phyloP scores from a whole-genome alignment of 2,329 filamentous ascomycete species.

The Aspergillus brunneoviolaceus region DNA sequence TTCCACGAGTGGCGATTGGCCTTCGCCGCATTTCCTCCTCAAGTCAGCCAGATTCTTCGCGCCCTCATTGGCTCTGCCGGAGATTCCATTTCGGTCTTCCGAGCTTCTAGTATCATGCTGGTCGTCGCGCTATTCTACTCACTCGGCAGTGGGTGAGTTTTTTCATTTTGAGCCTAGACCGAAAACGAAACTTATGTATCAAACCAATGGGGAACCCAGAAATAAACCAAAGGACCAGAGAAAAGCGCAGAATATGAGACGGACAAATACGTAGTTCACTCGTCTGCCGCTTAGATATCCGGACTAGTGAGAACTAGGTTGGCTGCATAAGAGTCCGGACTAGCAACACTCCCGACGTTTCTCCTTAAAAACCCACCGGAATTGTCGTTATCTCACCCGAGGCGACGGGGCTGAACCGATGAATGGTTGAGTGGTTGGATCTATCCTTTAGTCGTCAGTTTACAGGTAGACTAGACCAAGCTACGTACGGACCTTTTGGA shows the following conservation, averaged over 20 bases:
- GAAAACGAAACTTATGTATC: background rate
- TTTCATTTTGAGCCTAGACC: background rate
- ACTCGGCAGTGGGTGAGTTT: background rate
- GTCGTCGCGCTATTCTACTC: background rate
- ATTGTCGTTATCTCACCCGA: constrained; percentile 20
- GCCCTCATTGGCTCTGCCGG: constrained; percentile 17
- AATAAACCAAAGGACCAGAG: no score
- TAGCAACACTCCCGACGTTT: background rate
- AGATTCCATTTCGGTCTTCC: constrained; percentile 6
- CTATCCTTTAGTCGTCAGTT: no score
- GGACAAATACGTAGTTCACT: background rate
- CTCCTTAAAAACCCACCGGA: constrained; percentile 4
- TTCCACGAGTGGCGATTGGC: constrained; percentile 26
- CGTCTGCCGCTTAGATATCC: background rate
- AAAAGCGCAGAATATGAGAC: no score
- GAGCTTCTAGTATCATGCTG: constrained; percentile 3
- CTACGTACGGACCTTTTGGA: constrained; percentile 18
- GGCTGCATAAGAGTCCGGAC: background rate
- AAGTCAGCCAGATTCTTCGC: constrained; percentile 20
- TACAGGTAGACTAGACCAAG: background rate
- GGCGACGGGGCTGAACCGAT: constrained; percentile 12
- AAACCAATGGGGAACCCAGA: background rate
- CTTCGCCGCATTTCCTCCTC: background rate
- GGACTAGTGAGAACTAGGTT: background rate
- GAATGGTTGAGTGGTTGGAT: background rate